A percentile compares a stretch with the other conserved stretches of the same genome.
Conservation (phyloP, 768 basidiomycete species). For the Mrakia hoshinonis region DNA sequence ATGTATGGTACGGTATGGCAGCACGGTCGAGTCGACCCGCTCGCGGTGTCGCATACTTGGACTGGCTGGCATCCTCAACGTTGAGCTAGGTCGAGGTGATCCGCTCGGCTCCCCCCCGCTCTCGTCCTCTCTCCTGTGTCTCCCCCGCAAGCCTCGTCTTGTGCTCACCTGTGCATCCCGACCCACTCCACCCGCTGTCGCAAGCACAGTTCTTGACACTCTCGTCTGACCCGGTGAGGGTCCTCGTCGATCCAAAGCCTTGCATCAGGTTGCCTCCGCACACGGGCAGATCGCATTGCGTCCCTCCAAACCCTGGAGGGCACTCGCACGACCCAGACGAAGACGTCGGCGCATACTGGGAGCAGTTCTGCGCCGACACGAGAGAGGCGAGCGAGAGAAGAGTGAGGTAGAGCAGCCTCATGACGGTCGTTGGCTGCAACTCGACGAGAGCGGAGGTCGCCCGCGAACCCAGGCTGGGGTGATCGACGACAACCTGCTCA, state of each 20-base stretch:
- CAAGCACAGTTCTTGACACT: background rate
- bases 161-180: conserved; percentile 6
- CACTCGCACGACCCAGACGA: background rate
- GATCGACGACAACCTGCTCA: no score
- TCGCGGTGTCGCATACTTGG: no score
- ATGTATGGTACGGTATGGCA: no score
- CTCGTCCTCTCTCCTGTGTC: background rate
- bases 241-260: background rate
- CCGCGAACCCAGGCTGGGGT: no score
- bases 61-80: no score
- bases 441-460: no score
- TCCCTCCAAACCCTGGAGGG: background rate
- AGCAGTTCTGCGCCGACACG: background rate
- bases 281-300: background rate
- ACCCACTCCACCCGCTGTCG: conserved; percentile 3
- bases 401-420: background rate
- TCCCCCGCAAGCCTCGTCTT: background rate
- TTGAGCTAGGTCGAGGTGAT: no score
- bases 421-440: background rate
- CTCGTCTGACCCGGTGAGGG: background rate
- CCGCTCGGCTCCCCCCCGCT: background rate
- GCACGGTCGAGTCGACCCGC: no score
- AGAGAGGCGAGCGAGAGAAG: background rate
- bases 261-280: background rate
- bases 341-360: background rate